Evolutionary conservation across 192 early-diverging fungal genomes (phyloP).

Genomic region (Podila epicladia): DNA sequence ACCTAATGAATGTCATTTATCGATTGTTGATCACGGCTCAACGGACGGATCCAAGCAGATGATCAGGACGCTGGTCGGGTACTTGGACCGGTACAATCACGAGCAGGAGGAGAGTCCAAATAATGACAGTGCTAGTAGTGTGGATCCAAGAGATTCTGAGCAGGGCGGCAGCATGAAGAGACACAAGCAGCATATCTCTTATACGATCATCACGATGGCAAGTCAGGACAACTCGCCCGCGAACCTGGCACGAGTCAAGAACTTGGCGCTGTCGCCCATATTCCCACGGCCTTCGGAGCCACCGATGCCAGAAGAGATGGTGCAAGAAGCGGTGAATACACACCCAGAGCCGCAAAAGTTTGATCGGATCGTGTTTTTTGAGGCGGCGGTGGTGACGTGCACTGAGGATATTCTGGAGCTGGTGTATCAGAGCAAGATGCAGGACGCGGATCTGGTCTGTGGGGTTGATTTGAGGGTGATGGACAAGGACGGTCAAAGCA

Average conservation of each 20-base stretch:
- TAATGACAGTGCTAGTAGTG: neutral
- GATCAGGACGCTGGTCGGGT: neutral
- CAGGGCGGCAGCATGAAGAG: neutral
- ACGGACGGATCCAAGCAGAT: conserved; percentile 4
- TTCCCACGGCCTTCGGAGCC: neutral
- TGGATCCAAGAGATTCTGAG: neutral
- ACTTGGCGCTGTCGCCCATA: conserved; percentile 10
- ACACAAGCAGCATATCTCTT: conserved; percentile 1
- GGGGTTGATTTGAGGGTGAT: conserved; percentile 52
- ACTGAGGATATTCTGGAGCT: conserved; percentile 59
- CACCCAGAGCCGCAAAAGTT: conserved; percentile 1
- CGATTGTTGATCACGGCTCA: conserved; percentile 29
- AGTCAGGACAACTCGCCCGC: conserved; percentile 3
- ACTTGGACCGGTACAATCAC: conserved; percentile 16
- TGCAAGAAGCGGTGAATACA: neutral
- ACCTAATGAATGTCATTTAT: conserved; percentile 26
- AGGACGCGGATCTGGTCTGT: conserved; percentile 58
- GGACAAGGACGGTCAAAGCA: neutral
- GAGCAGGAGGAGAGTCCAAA: neutral
- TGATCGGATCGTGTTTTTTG: conserved; percentile 52
- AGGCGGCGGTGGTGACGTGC: conserved; percentile 59
- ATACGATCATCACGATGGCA: conserved; percentile 22
- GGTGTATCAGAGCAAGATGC: conserved; percentile 50
- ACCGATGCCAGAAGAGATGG: neutral
- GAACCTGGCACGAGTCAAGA: conserved; percentile 12